Evolutionary conservation across 176 grass and related monocot species (phyloP), one percentile per base, ranked within the genome.

Genomic region (Dactylis glomerata): DNA sequence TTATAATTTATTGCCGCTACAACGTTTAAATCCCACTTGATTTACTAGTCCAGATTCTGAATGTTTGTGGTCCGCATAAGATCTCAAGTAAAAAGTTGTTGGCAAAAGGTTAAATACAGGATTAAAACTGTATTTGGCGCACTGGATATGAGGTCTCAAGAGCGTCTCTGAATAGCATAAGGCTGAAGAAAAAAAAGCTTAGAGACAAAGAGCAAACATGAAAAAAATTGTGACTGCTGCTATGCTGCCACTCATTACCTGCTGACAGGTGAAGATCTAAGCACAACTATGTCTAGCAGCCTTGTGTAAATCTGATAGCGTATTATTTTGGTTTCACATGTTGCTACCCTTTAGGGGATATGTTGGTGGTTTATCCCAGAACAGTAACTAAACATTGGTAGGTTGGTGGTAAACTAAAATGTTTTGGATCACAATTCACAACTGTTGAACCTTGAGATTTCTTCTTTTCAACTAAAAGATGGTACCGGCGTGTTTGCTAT

Each of bases 1-100:
- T 32, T 32, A 14, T 27, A 81, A 28, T 86, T 62, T 16, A 71
- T 61, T 51, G n/a, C 27, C 1, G 8, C 63, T 46, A 22, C 32
- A 69, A 83, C 32, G 10, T 62, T n/a, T 12, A 14, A 74, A 30
- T 72, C 79, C 46, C 9, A 50, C 38, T 69, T 75, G 26, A 84
- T 31, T 54, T 71, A 75, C 50, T 71, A 61, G 4, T 19, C 59
- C 40, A 40, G 40, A 17, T 78, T 87, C 28, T 31, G 13, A 32
- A 63, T 23, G n/a, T 79, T 11, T 20, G 69, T 14, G 19, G 23
- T 31, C 32, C 16, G 19, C 54, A 55, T 49, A 83, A 17, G 2
- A 33, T 64, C 19, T 62, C 23, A 3, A 10, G 51, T 57, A 42
- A 58, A 15, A 52, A 54, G 44, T 44, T 70, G 38, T 68, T 73